Evolutionary conservation across 768 basidiomycete genomes (phyloP), one percentile per base, ranked within the genome.

Genomic region (Termitomyces sp.): DNA sequence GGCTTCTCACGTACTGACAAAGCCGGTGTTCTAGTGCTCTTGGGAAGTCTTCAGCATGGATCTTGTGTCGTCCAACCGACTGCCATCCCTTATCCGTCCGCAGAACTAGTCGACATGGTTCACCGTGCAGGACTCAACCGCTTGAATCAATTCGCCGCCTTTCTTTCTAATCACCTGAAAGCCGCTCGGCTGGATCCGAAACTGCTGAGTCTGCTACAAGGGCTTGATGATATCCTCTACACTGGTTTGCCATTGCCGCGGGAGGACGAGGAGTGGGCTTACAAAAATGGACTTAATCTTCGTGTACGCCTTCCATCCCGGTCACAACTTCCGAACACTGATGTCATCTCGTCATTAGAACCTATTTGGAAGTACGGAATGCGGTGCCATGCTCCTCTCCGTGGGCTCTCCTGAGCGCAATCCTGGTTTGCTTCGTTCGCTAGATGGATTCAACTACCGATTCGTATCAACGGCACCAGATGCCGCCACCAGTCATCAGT

Each of bases 311-410:
- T 28, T 58, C 21, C 65, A 62, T 62, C 52, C 62, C 57, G 41
- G 44, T 44, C 55, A 60, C 28, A 50, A 41, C 53, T 38, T 53
- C 62, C 33, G 49, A 40, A 47, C 62, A 60, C 58, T 48, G 21
- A 48, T 58, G 57, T 73, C 60, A 72, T 58, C 50, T 43, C 63
- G 65, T 59, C 41, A 49, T 54, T 70, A 88, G 84, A 91, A 90
- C 67, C 74, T 89, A 17, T 91, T 91, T 66, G 90, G 90, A 17
- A 89, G 82, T 68, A 92, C 90, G 1, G 90, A 92, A 74, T 81
- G 86, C 58, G 88, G 87, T 42, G 85, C 81, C 1, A 87, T 87
- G 77, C 72, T 92, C 53, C 67, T 83, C 28, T 85, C 87, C 12
- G 63, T 74, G 44, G 84, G 83, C 44, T 81, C 78, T 35, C 70